Evolutionary conservation across 2,329 filamentous ascomycete genomes (phyloP).

Genomic region (Stemphylium vesicarium): DNA sequence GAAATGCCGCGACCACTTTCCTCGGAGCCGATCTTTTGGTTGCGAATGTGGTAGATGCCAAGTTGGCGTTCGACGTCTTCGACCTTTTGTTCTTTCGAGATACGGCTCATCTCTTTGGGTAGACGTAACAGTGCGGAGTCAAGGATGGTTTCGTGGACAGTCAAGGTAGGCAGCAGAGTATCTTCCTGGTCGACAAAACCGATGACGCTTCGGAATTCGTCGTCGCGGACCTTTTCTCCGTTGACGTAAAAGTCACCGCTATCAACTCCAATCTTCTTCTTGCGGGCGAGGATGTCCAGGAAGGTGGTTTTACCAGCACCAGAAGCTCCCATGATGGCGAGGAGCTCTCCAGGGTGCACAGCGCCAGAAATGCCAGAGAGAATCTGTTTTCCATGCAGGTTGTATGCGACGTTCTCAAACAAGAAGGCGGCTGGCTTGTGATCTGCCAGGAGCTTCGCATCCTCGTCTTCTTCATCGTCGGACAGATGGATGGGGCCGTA

Average conservation of each 20-base stretch:
- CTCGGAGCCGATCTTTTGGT: slow-evolving; percentile 95
- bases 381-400: slow-evolving; percentile 86
- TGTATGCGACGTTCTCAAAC: slow-evolving; percentile 87
- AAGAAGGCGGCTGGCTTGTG: slow-evolving; percentile 89
- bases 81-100: slow-evolving; percentile 89
- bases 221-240: slow-evolving; percentile 83
- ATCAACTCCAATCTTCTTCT: slow-evolving; percentile 88
- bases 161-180: slow-evolving; percentile 92
- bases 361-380: slow-evolving; percentile 80
- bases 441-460: slow-evolving; percentile 83
- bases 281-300: slow-evolving; percentile 91
- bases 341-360: slow-evolving; percentile 92
- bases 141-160: slow-evolving; percentile 96
- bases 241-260: slow-evolving; percentile 89
- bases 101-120: slow-evolving; percentile 86
- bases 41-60: slow-evolving; percentile 90
- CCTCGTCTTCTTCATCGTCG: slow-evolving; percentile 86
- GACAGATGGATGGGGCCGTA: slow-evolving; percentile 75
- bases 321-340: slow-evolving; percentile 97
- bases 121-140: slow-evolving; percentile 90
- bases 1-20: slow-evolving; percentile 96
- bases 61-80: slow-evolving; percentile 94
- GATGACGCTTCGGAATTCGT: slow-evolving; percentile 88
- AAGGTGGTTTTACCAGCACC: slow-evolving; percentile 98
- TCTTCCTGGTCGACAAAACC: slow-evolving; percentile 99